Base-by-base conservation (phyloP, 2,329 filamentous ascomycete species). In the Nothopassalora personata region DNA sequence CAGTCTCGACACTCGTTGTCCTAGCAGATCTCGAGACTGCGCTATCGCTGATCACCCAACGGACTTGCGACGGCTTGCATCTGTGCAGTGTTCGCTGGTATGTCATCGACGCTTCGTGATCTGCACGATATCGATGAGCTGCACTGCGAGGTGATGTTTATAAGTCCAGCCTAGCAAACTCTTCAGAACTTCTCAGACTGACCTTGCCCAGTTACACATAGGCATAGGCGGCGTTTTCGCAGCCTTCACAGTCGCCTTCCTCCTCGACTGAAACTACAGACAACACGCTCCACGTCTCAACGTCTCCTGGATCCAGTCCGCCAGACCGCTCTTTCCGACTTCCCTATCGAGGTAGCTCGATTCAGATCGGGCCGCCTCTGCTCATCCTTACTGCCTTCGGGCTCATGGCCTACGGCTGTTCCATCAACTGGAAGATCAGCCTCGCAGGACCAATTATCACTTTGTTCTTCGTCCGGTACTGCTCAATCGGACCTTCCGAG, bases 251-350 rank as follows among this genome's bases (percentile, higher is more conserved):
- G 76, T 73, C 19, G 75, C 75, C 2, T 68, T 69, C n/a, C 61
- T 78, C 8, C 61, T 79, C 3, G 77, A 80, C 59, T 74, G 71
- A 67, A 78, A 79, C 47, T 80, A 76, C 62, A 67, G 69, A 4
- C 69, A 74, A 6, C 67, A 74, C 8, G 74, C 73, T 3, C 66
- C 64, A 30, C 53, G 65, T 11, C 53, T 72, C 13, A 70, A 71
- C 2, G 67, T 75, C 13, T 69, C 72, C 0, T 19, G 76, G 11
- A 64, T 64, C 15, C 72, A 71, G 74, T 72, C 45, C 66, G 71
- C 4, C 64, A 73, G 28, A 71, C 71, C 6, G 74, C 78, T 56
- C 66, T 79, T 27, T 65, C 64, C 2, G 54, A 72, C 2, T 79
- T 79, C 36, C 75, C 76, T 1, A 75, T 80, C 58, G 78, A 80